Evolutionary conservation across 768 basidiomycete species (phyloP).

Genomic region (Dictyophora rubrovolvata): DNA sequence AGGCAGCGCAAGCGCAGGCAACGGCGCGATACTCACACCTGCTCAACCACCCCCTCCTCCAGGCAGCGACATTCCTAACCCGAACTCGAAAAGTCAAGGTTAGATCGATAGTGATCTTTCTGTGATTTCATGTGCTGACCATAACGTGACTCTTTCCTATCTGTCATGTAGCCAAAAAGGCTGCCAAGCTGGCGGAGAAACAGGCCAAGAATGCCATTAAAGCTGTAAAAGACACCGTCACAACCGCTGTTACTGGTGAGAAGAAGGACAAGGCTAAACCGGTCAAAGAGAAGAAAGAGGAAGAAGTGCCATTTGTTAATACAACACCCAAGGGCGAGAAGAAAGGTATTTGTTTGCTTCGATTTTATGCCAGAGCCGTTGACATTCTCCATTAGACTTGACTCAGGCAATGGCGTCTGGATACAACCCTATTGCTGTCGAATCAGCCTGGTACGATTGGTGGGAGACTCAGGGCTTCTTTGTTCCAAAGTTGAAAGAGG

Average conservation of each 20-base stretch:
- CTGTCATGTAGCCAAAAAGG: constrained; percentile 14
- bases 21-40: not conserved
- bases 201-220: constrained; percentile 50
- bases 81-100: constrained; percentile 10
- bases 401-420: constrained; percentile 81
- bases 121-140: not conserved
- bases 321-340: constrained; percentile 85
- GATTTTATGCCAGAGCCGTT: constrained; percentile 1
- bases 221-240: constrained; percentile 42
- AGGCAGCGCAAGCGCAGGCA: not conserved
- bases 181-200: constrained; percentile 58
- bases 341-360: constrained; percentile 52
- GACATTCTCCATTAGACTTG: constrained; percentile 45
- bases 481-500: constrained; percentile 53
- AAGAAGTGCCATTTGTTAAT: constrained; percentile 74
- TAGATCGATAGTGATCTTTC: not conserved
- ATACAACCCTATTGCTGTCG: constrained; percentile 92
- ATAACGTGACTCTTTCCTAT: not conserved
- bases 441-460: constrained; percentile 98
- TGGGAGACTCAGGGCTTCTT: constrained; percentile 89
- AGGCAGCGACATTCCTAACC: constrained; percentile 5
- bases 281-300: constrained; percentile 64
- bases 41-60: not conserved
- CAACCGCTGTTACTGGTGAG: constrained; percentile 31
- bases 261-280: constrained; percentile 57